Percentiles rank a stretch among this genome's conserved stretches.
phyloP scores from a whole-genome alignment of 2,329 filamentous ascomycete genomes.

The Cercospora sp. region DNA sequence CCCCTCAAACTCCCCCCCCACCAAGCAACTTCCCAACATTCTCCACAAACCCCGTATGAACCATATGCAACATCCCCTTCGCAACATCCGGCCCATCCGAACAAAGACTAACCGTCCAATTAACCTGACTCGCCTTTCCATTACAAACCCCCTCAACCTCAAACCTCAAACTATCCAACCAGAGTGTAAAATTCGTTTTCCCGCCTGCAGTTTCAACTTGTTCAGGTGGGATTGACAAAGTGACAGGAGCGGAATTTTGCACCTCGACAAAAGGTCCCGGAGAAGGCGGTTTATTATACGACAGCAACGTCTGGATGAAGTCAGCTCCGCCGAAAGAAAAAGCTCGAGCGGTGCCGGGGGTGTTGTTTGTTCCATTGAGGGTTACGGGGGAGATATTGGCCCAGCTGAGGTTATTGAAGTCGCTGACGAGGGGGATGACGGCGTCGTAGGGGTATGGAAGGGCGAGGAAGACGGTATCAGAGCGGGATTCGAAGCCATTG shows the following conservation, averaged over 20 bases:
- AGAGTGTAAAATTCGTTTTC: slow-evolving; percentile 17
- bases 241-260: slow-evolving; percentile 26
- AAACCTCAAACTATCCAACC: slow-evolving; percentile 16
- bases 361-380: slow-evolving; percentile 26
- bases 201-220: background rate
- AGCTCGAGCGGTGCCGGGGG: slow-evolving; percentile 23
- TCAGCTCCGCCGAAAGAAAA: slow-evolving; percentile 24
- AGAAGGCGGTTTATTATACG: slow-evolving; percentile 22
- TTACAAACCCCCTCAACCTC: slow-evolving; percentile 21
- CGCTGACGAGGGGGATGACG: slow-evolving; percentile 27
- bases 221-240: background rate
- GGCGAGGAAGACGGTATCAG: slow-evolving; percentile 24
- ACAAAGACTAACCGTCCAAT: slow-evolving; percentile 28
- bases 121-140: slow-evolving; percentile 23
- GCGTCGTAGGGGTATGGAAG: slow-evolving; percentile 30
- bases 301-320: slow-evolving; percentile 25
- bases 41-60: slow-evolving; percentile 22
- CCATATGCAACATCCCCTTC: slow-evolving; percentile 15
- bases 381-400: slow-evolving; percentile 17
- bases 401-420: slow-evolving; percentile 29
- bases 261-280: slow-evolving; percentile 26
- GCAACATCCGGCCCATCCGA: slow-evolving; percentile 22
- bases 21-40: slow-evolving; percentile 27
- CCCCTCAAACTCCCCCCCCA: slow-evolving; percentile 24
- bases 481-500: slow-evolving; percentile 19